Percentiles rank a stretch among this genome's conserved stretches.
Evolutionary conservation across 805 yeast species (phyloP).

Genomic region (Ogataea angusta): DNA sequence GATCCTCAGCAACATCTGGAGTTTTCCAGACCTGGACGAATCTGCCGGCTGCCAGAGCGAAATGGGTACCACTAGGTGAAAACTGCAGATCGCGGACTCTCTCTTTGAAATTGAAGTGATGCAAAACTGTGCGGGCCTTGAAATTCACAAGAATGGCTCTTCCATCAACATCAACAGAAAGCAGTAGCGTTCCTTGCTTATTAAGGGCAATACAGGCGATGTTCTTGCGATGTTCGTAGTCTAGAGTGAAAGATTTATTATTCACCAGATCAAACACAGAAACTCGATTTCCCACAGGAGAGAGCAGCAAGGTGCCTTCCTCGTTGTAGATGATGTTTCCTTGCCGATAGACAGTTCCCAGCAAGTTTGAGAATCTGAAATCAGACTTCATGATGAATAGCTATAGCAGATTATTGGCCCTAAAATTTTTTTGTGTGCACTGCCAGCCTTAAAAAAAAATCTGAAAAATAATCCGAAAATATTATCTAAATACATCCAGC

Average conservation of each 20-base stretch:
- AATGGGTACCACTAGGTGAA: slow-evolving; percentile 82
- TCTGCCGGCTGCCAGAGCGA: slow-evolving; percentile 82
- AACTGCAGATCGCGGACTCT: slow-evolving; percentile 71
- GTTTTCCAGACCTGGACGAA: slow-evolving; percentile 92
- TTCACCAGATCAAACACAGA: slow-evolving; percentile 82
- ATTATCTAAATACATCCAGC: not conserved
- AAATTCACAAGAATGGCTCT: slow-evolving; percentile 90
- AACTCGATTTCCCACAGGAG: slow-evolving; percentile 95
- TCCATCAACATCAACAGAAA: slow-evolving; percentile 88
- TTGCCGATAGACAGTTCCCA: slow-evolving; percentile 92
- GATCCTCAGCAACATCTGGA: slow-evolving; percentile 73
- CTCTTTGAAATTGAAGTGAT: slow-evolving; percentile 91
- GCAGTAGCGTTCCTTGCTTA: slow-evolving; percentile 70
- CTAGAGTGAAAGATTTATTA: slow-evolving; percentile 82
- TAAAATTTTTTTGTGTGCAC: slow-evolving; percentile 11
- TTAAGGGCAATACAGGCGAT: slow-evolving; percentile 78
- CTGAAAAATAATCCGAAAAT: not conserved
- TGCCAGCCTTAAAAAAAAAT: slow-evolving; percentile 5
- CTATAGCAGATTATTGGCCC: not conserved
- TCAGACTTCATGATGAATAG: slow-evolving; percentile 71
- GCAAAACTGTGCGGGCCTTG: slow-evolving; percentile 76
- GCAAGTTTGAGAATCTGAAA: slow-evolving; percentile 78
- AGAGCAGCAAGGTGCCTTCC: slow-evolving; percentile 78
- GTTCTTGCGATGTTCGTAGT: slow-evolving; percentile 89
- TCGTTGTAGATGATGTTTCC: slow-evolving; percentile 86